Conservation (phyloP, 768 basidiomycete species). For the Boletus insuetus region DNA sequence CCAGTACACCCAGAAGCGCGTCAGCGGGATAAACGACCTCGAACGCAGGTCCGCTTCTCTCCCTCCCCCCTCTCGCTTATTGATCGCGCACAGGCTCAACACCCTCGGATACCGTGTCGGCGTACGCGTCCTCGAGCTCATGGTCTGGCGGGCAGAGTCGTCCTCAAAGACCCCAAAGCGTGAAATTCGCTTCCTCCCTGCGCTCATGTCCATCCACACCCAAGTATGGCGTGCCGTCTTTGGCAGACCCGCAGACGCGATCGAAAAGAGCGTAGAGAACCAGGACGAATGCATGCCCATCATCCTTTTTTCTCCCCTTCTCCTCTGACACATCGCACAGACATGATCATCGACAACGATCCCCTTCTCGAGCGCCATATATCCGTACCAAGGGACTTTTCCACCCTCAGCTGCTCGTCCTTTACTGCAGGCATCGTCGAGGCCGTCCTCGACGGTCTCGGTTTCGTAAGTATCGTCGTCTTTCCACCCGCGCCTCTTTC, state of each 20-base stretch:
- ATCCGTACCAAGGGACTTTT: constrained; percentile 93
- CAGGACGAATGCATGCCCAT: constrained; percentile 82
- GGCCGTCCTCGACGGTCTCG: constrained; percentile 90
- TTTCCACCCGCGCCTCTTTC: constrained; percentile 7
- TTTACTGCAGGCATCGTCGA: constrained; percentile 97
- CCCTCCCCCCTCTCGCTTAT: background rate
- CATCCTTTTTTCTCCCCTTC: background rate
- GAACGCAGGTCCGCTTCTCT: constrained; percentile 70
- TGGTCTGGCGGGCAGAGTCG: constrained; percentile 76
- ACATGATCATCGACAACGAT: constrained; percentile 98
- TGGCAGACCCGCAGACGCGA: constrained; percentile 88
- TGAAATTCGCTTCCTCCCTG: constrained; percentile 86
- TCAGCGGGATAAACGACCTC: constrained; percentile 91
- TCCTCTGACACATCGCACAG: constrained; percentile 37
- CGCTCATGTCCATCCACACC: constrained; percentile 91
- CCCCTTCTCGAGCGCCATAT: constrained; percentile 89
- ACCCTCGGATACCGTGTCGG: constrained; percentile 93
- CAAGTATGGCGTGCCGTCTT: constrained; percentile 95
- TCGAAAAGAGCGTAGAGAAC: constrained; percentile 95
- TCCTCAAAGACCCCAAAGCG: constrained; percentile 88
- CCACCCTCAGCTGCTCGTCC: constrained; percentile 92
- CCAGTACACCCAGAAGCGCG: constrained; percentile 94
- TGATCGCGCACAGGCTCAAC: constrained; percentile 59
- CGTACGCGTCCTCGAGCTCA: constrained; percentile 79
- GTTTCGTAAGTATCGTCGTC: constrained; percentile 67